Evolutionary conservation across 2,329 filamentous ascomycete genomes (phyloP), one percentile per base, ranked within the genome.

Genomic region (Penicillium aurantiogriseum): DNA sequence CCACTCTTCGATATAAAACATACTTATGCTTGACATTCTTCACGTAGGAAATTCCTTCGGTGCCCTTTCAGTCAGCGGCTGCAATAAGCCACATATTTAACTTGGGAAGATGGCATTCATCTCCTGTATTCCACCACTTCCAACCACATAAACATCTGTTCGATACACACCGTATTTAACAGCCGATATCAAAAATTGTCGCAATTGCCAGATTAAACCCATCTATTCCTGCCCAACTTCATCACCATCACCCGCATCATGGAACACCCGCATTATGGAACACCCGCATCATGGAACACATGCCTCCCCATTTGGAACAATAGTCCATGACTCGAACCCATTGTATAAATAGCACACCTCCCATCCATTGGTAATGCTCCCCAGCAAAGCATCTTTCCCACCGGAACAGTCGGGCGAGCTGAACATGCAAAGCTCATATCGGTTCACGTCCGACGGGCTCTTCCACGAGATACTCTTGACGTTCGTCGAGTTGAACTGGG

Each of bases 391-490:
- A 8, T 3, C 29, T 9, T 44, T 13, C 1, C 33, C 53, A 13
- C 63, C 63, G 0, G 54, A 49, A 35, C 59, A 66, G 38, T 62
- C 59, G n/a, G 21, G 13, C 1, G 60, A 57, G 15, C 39, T n/a
- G 43, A 63, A 70, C 60, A 67, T 59, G 47, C 68, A 69, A 25
- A 70, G 51, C 48, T 69, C 64, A 23, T 64, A 59, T 35, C 31
- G 43, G 19, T 59, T 43, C 8, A 43, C 7, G 4, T 47, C n/a
- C 2, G 27, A 51, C 0, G 66, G 66, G 19, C 65, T 69, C 54
- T 70, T 70, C 65, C 66, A 70, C 6, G 65, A 67, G 47, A 70
- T 46, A 29, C 61, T 68, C 36, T 67, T 62, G 53, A 69, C 59
- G 1, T 54, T 51, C 2, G 57, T 56, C 0, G 47, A 15, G 23